Evolutionary conservation across 345 rosid species (phyloP).

Genomic region (Bruguiera sexangula): DNA sequence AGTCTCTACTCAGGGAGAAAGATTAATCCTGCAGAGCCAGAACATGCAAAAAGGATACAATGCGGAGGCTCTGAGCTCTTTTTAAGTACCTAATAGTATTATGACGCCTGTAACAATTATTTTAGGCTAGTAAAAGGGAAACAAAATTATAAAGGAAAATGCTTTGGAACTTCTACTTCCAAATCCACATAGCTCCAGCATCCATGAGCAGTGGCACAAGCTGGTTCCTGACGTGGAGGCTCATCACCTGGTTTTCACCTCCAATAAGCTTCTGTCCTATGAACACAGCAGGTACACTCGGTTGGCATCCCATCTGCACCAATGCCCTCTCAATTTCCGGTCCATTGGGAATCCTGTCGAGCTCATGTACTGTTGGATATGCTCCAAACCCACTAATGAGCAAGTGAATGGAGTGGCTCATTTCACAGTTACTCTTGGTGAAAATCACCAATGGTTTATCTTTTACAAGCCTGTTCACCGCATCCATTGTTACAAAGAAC

Average conservation of each 20-base stretch:
- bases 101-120: neutral
- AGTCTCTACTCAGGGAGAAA: no score
- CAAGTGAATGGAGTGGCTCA: constrained; percentile 32
- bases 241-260: constrained; percentile 28
- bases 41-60: neutral
- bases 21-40: neutral
- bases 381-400: constrained; percentile 34
- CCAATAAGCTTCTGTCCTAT: constrained; percentile 27
- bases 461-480: constrained; percentile 13
- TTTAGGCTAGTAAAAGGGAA: neutral
- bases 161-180: constrained; percentile 1
- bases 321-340: constrained; percentile 25
- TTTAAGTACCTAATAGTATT: neutral
- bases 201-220: constrained; percentile 28
- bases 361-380: constrained; percentile 28
- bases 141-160: neutral
- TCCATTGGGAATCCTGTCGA: constrained; percentile 25
- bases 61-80: no score
- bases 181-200: constrained; percentile 33
- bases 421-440: constrained; percentile 30
- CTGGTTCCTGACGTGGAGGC: constrained; percentile 28
- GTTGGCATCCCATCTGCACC: constrained; percentile 27
- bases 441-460: constrained; percentile 31
- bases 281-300: constrained; percentile 29
- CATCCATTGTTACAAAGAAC: constrained; percentile 18